Percentiles rank a stretch among this genome's conserved stretches.
phyloP scores from a whole-genome alignment of 306 rosid genomes.

The Vicia villosa region DNA sequence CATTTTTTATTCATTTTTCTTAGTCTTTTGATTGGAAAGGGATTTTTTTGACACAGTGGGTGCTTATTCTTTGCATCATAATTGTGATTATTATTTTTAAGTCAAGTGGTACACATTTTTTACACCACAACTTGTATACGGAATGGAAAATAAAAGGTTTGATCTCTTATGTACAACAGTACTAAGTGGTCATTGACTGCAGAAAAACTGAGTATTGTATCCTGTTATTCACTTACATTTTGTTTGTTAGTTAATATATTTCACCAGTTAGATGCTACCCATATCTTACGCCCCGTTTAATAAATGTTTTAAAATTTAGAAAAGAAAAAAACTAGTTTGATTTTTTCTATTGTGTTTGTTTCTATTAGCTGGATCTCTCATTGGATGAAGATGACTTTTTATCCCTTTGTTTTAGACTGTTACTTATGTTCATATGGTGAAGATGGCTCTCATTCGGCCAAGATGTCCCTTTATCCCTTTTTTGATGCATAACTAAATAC shows the following conservation, averaged over 20 bases:
- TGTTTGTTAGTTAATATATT: constrained; percentile 6
- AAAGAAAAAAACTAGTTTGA: background rate
- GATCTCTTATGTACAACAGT: constrained; percentile 14
- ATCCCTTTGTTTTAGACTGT: background rate
- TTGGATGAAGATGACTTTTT: background rate
- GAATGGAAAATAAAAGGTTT: constrained; percentile 31
- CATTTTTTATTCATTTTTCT: constrained; percentile 51
- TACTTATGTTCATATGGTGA: background rate
- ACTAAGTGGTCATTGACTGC: constrained; percentile 8
- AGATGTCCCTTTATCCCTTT: no score
- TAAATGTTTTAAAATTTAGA: background rate
- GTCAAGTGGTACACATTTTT: constrained; percentile 33
- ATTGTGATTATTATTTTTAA: constrained; percentile 37
- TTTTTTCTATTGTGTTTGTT: constrained; percentile 1
- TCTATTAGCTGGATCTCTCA: background rate
- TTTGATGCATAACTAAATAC: no score
- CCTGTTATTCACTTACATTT: constrained; percentile 22
- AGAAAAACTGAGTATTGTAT: constrained; percentile 19
- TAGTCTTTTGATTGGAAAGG: constrained; percentile 29
- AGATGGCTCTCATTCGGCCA: no score
- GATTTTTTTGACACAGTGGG: constrained; percentile 6
- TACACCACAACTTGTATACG: constrained; percentile 35
- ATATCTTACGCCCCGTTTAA: background rate
- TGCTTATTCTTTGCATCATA: constrained; percentile 36
- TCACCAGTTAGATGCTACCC: background rate